phyloP scores from a whole-genome alignment of 2,329 filamentous ascomycete species.

The Penicillium palitans region DNA sequence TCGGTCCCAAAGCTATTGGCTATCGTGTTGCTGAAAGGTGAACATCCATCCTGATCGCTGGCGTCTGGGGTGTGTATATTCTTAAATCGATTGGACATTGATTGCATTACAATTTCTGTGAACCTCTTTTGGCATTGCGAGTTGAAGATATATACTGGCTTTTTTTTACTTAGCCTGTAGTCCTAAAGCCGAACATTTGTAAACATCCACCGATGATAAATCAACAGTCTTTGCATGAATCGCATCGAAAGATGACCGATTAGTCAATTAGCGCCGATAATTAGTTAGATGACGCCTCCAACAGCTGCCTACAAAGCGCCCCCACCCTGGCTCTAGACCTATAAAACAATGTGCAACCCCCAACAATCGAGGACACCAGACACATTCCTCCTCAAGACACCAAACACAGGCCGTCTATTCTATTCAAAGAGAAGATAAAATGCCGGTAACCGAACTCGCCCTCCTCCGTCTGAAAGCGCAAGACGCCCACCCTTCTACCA shows the following conservation, averaged over 20 bases:
- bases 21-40: constrained; percentile 6
- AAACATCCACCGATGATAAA: background rate
- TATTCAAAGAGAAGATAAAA: background rate
- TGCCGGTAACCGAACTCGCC: constrained; percentile 46
- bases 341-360: background rate
- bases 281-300: background rate
- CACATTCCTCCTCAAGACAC: no score
- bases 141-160: background rate
- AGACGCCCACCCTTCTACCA: constrained; percentile 27
- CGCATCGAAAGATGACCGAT: background rate
- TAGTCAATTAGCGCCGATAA: background rate
- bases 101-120: background rate
- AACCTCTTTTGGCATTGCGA: background rate
- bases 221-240: background rate
- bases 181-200: background rate
- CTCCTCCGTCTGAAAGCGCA: constrained; percentile 39
- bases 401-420: no score
- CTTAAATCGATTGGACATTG: background rate
- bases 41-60: background rate
- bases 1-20: constrained; percentile 11
- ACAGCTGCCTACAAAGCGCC: background rate
- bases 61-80: background rate
- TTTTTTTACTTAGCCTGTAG: background rate
- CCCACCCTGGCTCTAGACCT: background rate
- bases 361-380: no score